Base-by-base conservation (phyloP, 2,329 filamentous ascomycete species). In the Venturia effusa region DNA sequence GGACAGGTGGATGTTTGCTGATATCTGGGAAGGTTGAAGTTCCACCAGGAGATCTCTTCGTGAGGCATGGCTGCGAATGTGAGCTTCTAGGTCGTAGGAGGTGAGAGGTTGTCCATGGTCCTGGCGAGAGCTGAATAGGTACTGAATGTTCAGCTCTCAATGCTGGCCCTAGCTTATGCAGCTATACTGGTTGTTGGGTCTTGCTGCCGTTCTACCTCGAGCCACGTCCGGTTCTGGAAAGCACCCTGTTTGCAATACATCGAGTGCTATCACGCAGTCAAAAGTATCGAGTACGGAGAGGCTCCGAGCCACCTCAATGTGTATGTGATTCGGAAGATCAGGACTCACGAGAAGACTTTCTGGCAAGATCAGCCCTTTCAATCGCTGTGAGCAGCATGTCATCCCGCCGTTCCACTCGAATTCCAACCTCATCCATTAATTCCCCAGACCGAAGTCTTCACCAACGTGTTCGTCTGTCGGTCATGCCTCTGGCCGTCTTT, bases 1-100 rank as follows among this genome's bases (percentile, higher is more conserved):
- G 92, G 92, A 71, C 92, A 96, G 62, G 85, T 79, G 2, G 75
- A 69, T 0, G 86, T 84, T 72, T 87, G 84, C 67, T 87, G 76
- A 32, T 79, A 73, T 41, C 78, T 75, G 0, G 89, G 85, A 19
- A 95, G 77, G 74, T 96, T 96, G 74, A 88, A 81, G 67, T 93
- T 88, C 92, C 92, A 96, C 78, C 88, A 96, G 0, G 88, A 87
- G 30, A 81, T 67, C 41, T 67, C 59, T 62, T 62, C 61, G 43
- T 61, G 57, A 34, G 64, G 61, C 66, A 68, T 68, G 39, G 60
- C 59, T 39, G 61, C 10, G 59, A 24, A 5, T 22, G 2, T 10
- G 43, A 22, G n/a, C n/a, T 24, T 17, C 22, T 24, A 41, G 24
- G 17, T 13, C 27, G 27, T n/a, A n/a, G 4, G 19, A 17, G 51